Conservation (phyloP, 306 rosid genomes). For the peach (Prunus persica) region DNA sequence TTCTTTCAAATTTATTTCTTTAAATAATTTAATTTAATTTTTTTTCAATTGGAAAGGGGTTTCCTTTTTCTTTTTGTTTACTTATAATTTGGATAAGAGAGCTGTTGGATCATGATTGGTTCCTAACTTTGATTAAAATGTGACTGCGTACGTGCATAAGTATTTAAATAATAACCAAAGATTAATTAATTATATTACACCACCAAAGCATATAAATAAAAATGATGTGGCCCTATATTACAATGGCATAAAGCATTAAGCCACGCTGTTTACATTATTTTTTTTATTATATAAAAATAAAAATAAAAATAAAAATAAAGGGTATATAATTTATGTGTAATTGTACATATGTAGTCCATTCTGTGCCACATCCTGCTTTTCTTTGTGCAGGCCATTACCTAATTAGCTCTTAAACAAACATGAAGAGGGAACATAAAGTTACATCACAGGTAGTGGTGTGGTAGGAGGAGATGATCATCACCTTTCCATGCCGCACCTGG, state of each 20-base stretch:
- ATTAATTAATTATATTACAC: background rate
- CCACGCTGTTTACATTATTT: background rate
- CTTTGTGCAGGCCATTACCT: background rate
- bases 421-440: slow-evolving; percentile 11
- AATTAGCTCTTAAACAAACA: slow-evolving; percentile 1
- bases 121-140: background rate
- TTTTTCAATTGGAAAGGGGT: background rate
- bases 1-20: too few species aligned
- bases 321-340: background rate
- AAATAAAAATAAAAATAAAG: background rate
- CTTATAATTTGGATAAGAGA: background rate
- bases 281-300: background rate
- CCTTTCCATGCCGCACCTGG: background rate
- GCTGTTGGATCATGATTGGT: background rate
- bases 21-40: too few species aligned
- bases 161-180: background rate
- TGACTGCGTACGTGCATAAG: background rate
- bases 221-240: background rate
- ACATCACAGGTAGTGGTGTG: slow-evolving; percentile 10
- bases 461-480: background rate
- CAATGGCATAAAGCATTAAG: background rate
- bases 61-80: background rate
- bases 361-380: background rate
- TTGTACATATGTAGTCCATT: background rate
- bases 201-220: background rate